phyloP scores from a whole-genome alignment of 257 asterid species.

The Apocynum venetum region DNA sequence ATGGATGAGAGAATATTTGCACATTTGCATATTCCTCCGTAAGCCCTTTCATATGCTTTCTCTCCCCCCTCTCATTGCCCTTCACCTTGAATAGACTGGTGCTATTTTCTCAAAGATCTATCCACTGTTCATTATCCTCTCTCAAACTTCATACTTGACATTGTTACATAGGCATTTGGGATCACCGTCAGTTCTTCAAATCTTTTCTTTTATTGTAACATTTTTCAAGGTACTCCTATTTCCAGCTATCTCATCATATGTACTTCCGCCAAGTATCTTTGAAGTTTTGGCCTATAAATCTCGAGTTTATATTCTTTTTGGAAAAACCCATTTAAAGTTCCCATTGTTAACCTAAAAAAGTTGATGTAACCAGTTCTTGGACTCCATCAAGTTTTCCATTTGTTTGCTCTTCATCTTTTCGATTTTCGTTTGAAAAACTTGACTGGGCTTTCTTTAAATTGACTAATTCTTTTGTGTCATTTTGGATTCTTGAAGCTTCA shows the following conservation, averaged over 20 bases:
- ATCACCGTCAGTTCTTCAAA: slow-evolving; percentile 18
- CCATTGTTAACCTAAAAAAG: slow-evolving; percentile 18
- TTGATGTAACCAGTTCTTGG: slow-evolving; percentile 15
- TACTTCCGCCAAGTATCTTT: slow-evolving; percentile 20
- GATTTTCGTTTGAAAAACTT: slow-evolving; percentile 27
- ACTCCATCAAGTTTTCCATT: slow-evolving; percentile 14
- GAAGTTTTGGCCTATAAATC: neutral
- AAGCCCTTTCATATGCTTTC: neutral
- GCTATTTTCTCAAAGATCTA: slow-evolving; percentile 26
- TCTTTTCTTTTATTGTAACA: neutral
- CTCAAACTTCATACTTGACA: slow-evolving; percentile 10
- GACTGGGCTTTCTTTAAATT: slow-evolving; percentile 29
- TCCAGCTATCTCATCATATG: slow-evolving; percentile 26
- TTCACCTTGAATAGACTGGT: slow-evolving; percentile 6
- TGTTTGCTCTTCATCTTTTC: slow-evolving; percentile 2
- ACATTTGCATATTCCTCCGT: slow-evolving; percentile 2
- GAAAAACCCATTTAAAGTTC: slow-evolving; percentile 23
- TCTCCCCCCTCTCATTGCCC: neutral
- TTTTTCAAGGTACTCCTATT: slow-evolving; percentile 15
- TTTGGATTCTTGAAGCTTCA: slow-evolving; percentile 20
- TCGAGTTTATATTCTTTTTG: slow-evolving; percentile 2
- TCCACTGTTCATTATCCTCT: neutral
- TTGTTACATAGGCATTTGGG: slow-evolving; percentile 26
- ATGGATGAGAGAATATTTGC: slow-evolving; percentile 15
- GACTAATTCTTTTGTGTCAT: neutral